Evolutionary conservation across 2,329 filamentous ascomycete genomes (phyloP).

Genomic region (Helotiales sp.): DNA sequence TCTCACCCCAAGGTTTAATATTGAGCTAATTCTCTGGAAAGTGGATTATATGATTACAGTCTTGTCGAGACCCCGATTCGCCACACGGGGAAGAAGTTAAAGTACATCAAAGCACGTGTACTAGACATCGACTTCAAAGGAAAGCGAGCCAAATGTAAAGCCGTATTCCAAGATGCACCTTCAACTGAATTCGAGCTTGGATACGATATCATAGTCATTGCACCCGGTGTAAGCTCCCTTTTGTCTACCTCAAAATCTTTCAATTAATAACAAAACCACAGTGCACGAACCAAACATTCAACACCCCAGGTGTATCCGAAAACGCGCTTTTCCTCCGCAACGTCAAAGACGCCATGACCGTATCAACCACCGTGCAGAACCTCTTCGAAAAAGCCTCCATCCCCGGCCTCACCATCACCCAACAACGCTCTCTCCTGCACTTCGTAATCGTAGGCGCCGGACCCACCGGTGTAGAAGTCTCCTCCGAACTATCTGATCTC

Average conservation of each 20-base stretch:
- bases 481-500: constrained; percentile 45
- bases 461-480: constrained; percentile 46
- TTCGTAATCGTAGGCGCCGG: constrained; percentile 75
- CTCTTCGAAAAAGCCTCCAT: constrained; percentile 64
- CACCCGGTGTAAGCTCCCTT: constrained; percentile 35
- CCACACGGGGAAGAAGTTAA: constrained; percentile 34
- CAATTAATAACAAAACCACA: neutral
- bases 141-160: constrained; percentile 38
- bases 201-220: constrained; percentile 43
- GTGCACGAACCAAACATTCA: constrained; percentile 34
- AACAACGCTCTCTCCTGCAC: constrained; percentile 62
- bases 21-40: too few species aligned
- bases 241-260: neutral
- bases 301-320: constrained; percentile 23
- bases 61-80: constrained; percentile 45
- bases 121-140: constrained; percentile 40
- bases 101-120: constrained; percentile 43
- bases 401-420: constrained; percentile 54
- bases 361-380: constrained; percentile 36
- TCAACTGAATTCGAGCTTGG: constrained; percentile 36
- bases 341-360: constrained; percentile 25
- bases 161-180: constrained; percentile 35
- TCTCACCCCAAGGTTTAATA: too few species aligned
- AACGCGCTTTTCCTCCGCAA: constrained; percentile 29
- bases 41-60: constrained; percentile 44